Percentiles rank a stretch among this genome's conserved stretches.
phyloP scores from a whole-genome alignment of 306 rosid species.

The Ochetophila trinervis region DNA sequence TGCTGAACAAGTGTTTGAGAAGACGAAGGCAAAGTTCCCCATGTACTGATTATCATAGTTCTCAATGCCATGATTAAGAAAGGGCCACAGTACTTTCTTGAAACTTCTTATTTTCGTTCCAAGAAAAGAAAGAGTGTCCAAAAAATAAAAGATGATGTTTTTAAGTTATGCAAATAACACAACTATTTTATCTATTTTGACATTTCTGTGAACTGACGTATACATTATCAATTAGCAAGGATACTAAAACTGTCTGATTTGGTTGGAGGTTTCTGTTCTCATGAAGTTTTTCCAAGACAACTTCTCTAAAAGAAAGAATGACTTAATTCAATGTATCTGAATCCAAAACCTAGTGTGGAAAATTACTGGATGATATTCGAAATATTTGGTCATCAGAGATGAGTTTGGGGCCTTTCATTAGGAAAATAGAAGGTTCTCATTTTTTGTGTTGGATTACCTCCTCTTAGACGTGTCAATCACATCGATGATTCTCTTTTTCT shows the following conservation, averaged over 20 bases:
- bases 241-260: no score
- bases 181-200: not conserved
- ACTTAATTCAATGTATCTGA: no score
- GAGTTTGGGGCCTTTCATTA: not conserved
- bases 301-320: no score
- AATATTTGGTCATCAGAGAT: not conserved
- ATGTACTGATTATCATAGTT: constrained; percentile 32
- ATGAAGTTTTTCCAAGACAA: not conserved
- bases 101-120: constrained; percentile 2
- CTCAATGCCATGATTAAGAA: not conserved
- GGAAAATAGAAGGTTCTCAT: no score
- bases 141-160: not conserved
- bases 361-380: no score
- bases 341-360: not conserved
- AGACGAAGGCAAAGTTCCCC: constrained; percentile 61
- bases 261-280: not conserved
- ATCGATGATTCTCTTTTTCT: no score
- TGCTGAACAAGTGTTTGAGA: constrained; percentile 88
- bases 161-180: not conserved
- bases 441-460: no score
- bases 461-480: no score
- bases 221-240: not conserved
- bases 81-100: constrained; percentile 1
- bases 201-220: not conserved
- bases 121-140: not conserved